Base-by-base conservation (phyloP, 169 alveolate species). In the Fabrea salina region DNA sequence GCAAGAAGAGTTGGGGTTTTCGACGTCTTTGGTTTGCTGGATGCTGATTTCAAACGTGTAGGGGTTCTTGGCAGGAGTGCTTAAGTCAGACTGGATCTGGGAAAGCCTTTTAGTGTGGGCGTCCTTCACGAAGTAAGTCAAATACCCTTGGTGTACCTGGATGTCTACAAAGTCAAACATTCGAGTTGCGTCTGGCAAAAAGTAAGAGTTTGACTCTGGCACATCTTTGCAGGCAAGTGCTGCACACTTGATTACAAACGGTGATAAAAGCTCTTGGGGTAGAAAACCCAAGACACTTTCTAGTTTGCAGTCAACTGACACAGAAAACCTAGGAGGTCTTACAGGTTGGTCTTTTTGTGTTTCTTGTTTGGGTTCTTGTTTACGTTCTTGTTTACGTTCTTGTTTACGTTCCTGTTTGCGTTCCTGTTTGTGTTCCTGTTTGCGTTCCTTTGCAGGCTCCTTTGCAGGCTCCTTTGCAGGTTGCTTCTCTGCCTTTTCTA, bases 1-100 rank as follows among this genome's bases (percentile, higher is more conserved):
- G 35, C 96, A 95, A 57, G 83, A 89, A 96, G 91, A 91, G 35
- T 96, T 96, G 75, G 93, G 79, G 64, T 92, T 94, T 35, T 95
- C 86, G 64, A 57, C 97, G 92, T 27, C 94, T 92, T 22, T 85
- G 41, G 58, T 71, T 58, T 71, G 90, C 96, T 22, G 66, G 68
- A 32, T 94, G 83, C 22, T 88, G 64, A 7, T 90, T 76, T 49
- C 83, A 71, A 35, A 90, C 85, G 19, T 79, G 83, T 75, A 90
- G 86, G 4, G 97, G 79, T 91, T 90, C 30, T 86, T 88, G 8
- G 93, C 95, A 3, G 90, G 81, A 30, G 80, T 92, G 83, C 91
- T 85, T 41, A 72, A 54, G 16, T 82, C 87, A 13, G 80, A 33
- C 3, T 91, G 82, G 40, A 90, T 90, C 35, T 82, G 72, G 27